Percentiles rank a stretch among this genome's conserved stretches.
Conservation (phyloP, 306 rosid genomes). For the Delonix regia region DNA sequence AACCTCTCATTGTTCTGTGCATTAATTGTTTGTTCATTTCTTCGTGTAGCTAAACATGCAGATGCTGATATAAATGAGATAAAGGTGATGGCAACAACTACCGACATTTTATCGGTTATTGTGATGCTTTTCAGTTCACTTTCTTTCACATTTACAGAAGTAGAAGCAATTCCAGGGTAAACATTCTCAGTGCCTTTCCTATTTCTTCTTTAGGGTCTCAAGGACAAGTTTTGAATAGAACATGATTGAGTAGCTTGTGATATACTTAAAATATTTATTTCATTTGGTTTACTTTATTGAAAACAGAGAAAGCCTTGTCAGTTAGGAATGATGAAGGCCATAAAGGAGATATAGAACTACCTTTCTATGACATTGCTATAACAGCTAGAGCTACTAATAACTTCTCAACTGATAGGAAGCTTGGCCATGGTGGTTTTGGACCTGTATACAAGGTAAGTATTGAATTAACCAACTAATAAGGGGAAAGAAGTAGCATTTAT, state of each 20-base stretch:
- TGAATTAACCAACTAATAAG: not conserved
- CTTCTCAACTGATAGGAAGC: conserved; percentile 47
- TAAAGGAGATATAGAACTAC: conserved; percentile 50
- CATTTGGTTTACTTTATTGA: not conserved
- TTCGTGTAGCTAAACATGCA: not conserved
- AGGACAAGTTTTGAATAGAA: not conserved
- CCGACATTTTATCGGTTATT: not conserved
- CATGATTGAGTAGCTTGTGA: not conserved
- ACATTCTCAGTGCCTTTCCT: not conserved
- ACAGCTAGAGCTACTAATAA: conserved; percentile 52
- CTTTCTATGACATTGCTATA: conserved; percentile 37
- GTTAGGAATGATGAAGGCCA: not conserved
- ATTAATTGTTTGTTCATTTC: not conserved
- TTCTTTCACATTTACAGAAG: not conserved
- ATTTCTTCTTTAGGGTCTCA: not conserved
- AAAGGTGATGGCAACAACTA: not conserved
- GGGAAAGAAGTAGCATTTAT: not conserved
- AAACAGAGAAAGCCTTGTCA: not conserved
- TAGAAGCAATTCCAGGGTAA: not conserved
- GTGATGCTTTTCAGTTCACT: not conserved
- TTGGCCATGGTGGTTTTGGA: conserved; percentile 68
- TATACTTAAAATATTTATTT: not conserved
- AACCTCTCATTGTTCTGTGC: not conserved
- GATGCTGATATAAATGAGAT: not conserved
- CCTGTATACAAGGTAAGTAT: conserved; percentile 55